Percentiles rank a stretch among this genome's conserved stretches.
phyloP scores from a whole-genome alignment of 192 early-diverging fungal genomes.

The Cetraspora pellucida region DNA sequence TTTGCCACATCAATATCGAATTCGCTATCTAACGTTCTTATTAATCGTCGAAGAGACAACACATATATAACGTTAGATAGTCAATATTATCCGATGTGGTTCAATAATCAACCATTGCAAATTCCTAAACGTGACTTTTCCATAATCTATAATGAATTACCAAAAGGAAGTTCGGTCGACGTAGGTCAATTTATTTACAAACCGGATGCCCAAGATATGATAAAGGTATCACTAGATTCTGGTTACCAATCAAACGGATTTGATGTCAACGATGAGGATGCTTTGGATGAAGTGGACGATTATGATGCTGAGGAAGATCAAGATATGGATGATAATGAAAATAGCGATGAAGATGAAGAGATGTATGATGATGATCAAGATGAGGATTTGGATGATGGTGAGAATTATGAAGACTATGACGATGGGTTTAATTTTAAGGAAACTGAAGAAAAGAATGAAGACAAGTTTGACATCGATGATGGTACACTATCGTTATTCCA shows the following conservation, averaged over 20 bases:
- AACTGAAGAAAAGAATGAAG: background rate
- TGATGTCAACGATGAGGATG: conserved; percentile 20
- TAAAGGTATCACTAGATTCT: background rate
- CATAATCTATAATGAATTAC: conserved; percentile 16
- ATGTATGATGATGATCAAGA: background rate
- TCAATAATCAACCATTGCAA: conserved; percentile 21
- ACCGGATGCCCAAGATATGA: background rate
- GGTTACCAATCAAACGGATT: background rate
- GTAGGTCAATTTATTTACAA: conserved; percentile 14
- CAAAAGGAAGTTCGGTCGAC: background rate
- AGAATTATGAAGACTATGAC: conserved; percentile 2
- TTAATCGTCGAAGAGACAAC: background rate
- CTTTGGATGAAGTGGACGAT: conserved; percentile 12
- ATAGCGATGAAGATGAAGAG: conserved; percentile 19
- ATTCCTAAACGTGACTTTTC: conserved; percentile 32
- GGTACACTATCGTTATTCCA: background rate
- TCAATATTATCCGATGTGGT: conserved; percentile 22
- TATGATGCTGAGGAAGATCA: background rate
- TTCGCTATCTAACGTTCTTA: background rate
- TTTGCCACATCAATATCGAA: background rate
- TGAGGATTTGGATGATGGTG: background rate
- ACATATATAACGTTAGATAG: conserved; percentile 17
- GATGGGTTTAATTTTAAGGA: conserved; percentile 26
- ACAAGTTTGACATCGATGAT: background rate
- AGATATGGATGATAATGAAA: conserved; percentile 12